Percentiles rank a stretch among this genome's conserved stretches.
Conservation (phyloP, 768 basidiomycete species). For the Lactifluus hygrophoroides region DNA sequence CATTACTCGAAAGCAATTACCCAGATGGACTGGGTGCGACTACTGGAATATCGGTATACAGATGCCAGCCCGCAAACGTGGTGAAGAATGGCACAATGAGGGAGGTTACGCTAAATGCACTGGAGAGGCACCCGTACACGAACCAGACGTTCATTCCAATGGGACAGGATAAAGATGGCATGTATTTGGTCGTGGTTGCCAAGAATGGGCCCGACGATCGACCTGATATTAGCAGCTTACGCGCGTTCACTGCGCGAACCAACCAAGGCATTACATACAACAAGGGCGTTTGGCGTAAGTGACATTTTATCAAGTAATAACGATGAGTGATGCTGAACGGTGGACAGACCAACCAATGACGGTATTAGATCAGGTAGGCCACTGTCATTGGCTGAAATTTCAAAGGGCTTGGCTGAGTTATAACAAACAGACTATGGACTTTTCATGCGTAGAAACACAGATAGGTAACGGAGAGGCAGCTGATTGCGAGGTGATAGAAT, state of each 20-base stretch:
- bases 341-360: slow-evolving; percentile 85
- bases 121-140: slow-evolving; percentile 85
- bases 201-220: slow-evolving; percentile 65
- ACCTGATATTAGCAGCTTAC: slow-evolving; percentile 66
- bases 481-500: slow-evolving; percentile 82
- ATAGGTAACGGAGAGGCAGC: slow-evolving; percentile 65
- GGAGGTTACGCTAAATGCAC: slow-evolving; percentile 55
- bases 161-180: slow-evolving; percentile 50
- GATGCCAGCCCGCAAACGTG: slow-evolving; percentile 54
- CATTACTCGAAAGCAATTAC: slow-evolving; percentile 62
- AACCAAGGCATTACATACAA: slow-evolving; percentile 85
- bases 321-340: background rate
- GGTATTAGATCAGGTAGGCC: slow-evolving; percentile 56
- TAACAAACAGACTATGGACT: slow-evolving; percentile 53
- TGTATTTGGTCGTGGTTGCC: slow-evolving; percentile 83
- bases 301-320: background rate
- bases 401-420: background rate
- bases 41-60: slow-evolving; percentile 73
- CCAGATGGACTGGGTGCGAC: slow-evolving; percentile 47
- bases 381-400: background rate
- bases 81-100: slow-evolving; percentile 39
- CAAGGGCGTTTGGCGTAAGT: slow-evolving; percentile 86
- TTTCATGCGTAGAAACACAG: slow-evolving; percentile 90
- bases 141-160: slow-evolving; percentile 95
- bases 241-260: slow-evolving; percentile 74